A percentile compares a stretch with the other conserved stretches of the same genome.
These are phyloP conservation scores for Cornus suecica DNA, from an alignment of 148 eudicot species.

Conservation along the genomic window DNA sequence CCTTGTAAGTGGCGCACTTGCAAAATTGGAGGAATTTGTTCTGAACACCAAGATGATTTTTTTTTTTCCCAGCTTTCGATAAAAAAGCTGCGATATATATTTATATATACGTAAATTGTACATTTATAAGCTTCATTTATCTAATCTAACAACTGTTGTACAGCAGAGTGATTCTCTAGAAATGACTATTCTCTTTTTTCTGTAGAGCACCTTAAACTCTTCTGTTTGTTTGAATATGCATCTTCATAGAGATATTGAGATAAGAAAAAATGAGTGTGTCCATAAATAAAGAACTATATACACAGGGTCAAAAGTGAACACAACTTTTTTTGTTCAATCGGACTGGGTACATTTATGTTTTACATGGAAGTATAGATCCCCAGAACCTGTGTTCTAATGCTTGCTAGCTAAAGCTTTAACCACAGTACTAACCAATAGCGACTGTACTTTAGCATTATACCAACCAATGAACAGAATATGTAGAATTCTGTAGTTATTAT, in stretches of 20 bases:
- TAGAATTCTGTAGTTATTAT: no score
- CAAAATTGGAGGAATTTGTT: background rate
- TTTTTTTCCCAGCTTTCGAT: background rate
- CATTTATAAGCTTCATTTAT: no score
- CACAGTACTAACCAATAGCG: no score
- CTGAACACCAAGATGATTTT: background rate
- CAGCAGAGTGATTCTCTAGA: background rate
- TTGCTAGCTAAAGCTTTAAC: no score
- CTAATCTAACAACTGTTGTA: background rate
- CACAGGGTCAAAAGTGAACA: background rate
- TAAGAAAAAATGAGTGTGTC: background rate
- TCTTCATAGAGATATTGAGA: background rate
- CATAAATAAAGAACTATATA: background rate
- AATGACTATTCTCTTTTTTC: background rate
- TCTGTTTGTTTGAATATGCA: background rate
- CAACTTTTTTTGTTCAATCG: no score
- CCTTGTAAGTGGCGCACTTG: constrained; percentile 57
- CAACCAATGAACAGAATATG: no score
- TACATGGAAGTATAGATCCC: no score
- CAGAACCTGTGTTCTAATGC: no score
- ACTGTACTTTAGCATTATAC: no score
- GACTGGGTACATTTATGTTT: no score
- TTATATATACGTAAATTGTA: background rate
- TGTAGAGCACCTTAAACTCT: background rate
- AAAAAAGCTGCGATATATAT: background rate